Evolutionary conservation across 495 filamentous ascomycete species (phyloP).

Genomic region (Bacidia rubella): DNA sequence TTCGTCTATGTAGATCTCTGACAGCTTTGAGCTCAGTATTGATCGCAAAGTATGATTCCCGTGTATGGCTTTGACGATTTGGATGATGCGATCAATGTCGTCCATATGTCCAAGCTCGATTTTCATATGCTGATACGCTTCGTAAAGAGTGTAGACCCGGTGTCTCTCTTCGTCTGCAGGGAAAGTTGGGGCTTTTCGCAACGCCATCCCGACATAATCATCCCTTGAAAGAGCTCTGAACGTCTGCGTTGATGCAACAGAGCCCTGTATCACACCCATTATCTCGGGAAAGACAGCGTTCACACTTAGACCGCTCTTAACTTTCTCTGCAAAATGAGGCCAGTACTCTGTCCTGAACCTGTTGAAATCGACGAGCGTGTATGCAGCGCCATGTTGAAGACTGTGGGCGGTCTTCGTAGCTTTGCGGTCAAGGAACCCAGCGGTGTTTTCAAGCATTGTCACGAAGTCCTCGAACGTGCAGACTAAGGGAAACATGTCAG

Average conservation of each 20-base stretch:
- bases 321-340: conserved; percentile 15
- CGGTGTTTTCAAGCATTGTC: conserved; percentile 23
- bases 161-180: conserved; percentile 16
- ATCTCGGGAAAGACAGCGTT: conserved; percentile 32
- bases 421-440: conserved; percentile 7
- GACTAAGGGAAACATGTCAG: conserved; percentile 25
- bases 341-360: conserved; percentile 30
- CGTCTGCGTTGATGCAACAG: conserved; percentile 7
- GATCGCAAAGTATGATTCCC: conserved; percentile 9
- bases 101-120: conserved; percentile 21
- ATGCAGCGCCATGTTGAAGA: neutral
- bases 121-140: conserved; percentile 27
- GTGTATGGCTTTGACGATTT: conserved; percentile 14
- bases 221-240: conserved; percentile 19
- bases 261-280: conserved; percentile 34
- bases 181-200: conserved; percentile 23
- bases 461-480: conserved; percentile 30
- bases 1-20: conserved; percentile 35
- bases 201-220: conserved; percentile 22
- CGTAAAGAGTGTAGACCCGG: conserved; percentile 24
- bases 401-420: too few relatives aligned
- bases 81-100: conserved; percentile 24
- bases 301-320: conserved; percentile 13
- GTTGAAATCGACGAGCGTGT: conserved; percentile 22
- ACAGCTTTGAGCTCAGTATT: conserved; percentile 21